A percentile compares a stretch with the other conserved stretches of the same genome.
These are phyloP conservation scores for Pleurotus ostreatus DNA, from an alignment of 768 basidiomycete genomes.

Conservation along the genomic window DNA sequence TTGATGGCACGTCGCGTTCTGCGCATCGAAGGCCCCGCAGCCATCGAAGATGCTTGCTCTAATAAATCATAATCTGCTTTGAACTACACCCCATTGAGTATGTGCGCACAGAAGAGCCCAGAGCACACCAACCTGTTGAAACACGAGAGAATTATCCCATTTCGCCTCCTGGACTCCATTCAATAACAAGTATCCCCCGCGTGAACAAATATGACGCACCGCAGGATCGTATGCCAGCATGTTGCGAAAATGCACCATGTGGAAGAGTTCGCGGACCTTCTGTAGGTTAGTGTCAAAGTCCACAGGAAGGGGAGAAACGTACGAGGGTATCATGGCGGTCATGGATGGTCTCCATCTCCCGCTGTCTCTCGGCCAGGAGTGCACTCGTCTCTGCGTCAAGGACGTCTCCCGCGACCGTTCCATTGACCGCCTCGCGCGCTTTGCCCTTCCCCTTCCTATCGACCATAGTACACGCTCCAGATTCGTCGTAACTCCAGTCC, in stretches of 20 bases:
- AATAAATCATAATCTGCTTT: constrained; percentile 62
- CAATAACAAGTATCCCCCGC: background rate
- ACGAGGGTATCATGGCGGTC: constrained; percentile 75
- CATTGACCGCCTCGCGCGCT: constrained; percentile 12
- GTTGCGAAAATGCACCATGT: constrained; percentile 77
- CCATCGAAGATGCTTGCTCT: constrained; percentile 31
- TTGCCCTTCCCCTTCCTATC: constrained; percentile 19
- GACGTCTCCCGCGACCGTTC: constrained; percentile 18
- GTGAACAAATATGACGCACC: constrained; percentile 33
- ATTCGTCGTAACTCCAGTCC: background rate
- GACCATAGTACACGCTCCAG: constrained; percentile 6
- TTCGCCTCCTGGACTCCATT: constrained; percentile 56
- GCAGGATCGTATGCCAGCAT: constrained; percentile 76
- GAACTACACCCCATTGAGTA: constrained; percentile 36
- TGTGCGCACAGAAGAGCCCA: constrained; percentile 8
- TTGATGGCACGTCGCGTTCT: constrained; percentile 57
- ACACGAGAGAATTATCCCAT: constrained; percentile 66
- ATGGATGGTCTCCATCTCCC: constrained; percentile 51
- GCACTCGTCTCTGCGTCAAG: constrained; percentile 34
- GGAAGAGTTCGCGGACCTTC: constrained; percentile 84
- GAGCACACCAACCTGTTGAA: constrained; percentile 54
- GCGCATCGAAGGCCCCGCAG: constrained; percentile 45
- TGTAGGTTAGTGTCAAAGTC: constrained; percentile 4
- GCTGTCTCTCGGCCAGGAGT: constrained; percentile 57
- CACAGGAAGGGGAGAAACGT: constrained; percentile 26